These are phyloP conservation scores for Epichloe sp. DNA, from an alignment of 2,329 filamentous ascomycete species.

Conservation along the genomic window DNA sequence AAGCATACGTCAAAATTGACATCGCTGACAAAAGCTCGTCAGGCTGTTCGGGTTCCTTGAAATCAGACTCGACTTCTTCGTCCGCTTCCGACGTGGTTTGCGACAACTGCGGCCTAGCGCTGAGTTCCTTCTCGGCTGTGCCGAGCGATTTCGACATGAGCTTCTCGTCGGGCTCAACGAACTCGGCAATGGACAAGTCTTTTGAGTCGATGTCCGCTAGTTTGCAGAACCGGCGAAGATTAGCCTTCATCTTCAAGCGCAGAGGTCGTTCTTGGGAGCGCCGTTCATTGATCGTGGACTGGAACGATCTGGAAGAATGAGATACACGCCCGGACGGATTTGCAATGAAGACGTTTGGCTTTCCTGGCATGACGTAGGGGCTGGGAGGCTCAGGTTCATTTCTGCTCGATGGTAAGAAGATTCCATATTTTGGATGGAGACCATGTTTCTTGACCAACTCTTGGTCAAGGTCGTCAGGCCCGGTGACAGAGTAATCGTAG, in stretches of 20 bases:
- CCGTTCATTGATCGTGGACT: slow-evolving; percentile 21
- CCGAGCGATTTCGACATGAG: slow-evolving; percentile 22
- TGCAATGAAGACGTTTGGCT: slow-evolving; percentile 36
- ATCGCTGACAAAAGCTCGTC: slow-evolving; percentile 16
- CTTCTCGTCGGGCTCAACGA: slow-evolving; percentile 19
- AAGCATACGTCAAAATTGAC: slow-evolving; percentile 19
- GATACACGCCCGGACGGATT: slow-evolving; percentile 32
- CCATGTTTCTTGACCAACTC: slow-evolving; percentile 34
- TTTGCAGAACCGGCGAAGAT: slow-evolving; percentile 26
- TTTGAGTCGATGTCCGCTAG: slow-evolving; percentile 18
- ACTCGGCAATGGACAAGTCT: slow-evolving; percentile 21
- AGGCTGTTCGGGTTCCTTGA: slow-evolving; percentile 8
- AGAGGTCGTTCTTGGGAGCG: slow-evolving; percentile 21
- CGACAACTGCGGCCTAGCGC: slow-evolving; percentile 15
- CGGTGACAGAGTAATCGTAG: slow-evolving; percentile 37
- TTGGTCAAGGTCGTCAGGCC: slow-evolving; percentile 37
- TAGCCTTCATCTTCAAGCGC: slow-evolving; percentile 20
- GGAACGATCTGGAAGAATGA: slow-evolving; percentile 34
- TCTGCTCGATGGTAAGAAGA: slow-evolving; percentile 34
- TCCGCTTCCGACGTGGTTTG: slow-evolving; percentile 14
- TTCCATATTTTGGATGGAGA: slow-evolving; percentile 40
- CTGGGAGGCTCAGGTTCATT: slow-evolving; percentile 30
- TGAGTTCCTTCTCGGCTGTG: slow-evolving; percentile 21
- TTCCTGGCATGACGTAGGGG: slow-evolving; percentile 29
- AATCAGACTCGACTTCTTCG: slow-evolving; percentile 10